phyloP scores from a whole-genome alignment of 2,329 filamentous ascomycete species.

The Cercospora janseana region DNA sequence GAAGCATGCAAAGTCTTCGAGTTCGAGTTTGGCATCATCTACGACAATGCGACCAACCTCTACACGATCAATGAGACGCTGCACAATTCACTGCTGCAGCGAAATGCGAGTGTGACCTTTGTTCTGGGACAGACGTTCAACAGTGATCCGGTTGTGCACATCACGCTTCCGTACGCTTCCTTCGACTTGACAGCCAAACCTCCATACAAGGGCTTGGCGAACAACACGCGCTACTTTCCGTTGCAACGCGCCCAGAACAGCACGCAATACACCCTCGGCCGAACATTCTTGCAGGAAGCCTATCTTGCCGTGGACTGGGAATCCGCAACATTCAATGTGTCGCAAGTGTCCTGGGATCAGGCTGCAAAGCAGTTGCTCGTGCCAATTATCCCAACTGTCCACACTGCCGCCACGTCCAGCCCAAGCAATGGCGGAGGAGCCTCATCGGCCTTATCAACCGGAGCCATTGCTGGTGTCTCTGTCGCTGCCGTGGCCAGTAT shows the following conservation, averaged over 20 bases:
- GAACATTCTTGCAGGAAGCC: constrained; percentile 69
- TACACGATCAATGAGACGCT: constrained; percentile 62
- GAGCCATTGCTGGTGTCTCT: constrained; percentile 47
- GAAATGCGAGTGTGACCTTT: constrained; percentile 47
- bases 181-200: constrained; percentile 48
- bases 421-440: neutral
- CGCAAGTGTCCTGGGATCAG: constrained; percentile 38
- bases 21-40: constrained; percentile 60
- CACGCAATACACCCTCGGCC: constrained; percentile 61
- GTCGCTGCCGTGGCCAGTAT: constrained; percentile 42
- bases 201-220: constrained; percentile 51
- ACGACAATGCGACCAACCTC: constrained; percentile 61
- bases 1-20: constrained; percentile 65
- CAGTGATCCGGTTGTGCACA: constrained; percentile 42
- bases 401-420: neutral
- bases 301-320: constrained; percentile 53
- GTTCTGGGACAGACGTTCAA: constrained; percentile 40
- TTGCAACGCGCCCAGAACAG: constrained; percentile 57
- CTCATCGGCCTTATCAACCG: constrained; percentile 32
- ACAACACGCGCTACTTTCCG: constrained; percentile 65
- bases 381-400: constrained; percentile 26
- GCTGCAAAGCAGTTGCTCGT: constrained; percentile 30
- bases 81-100: constrained; percentile 51
- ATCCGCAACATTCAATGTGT: constrained; percentile 48
- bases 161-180: constrained; percentile 50